Evolutionary conservation across 2,329 filamentous ascomycete genomes (phyloP).

Genomic region (Colletotrichum sublineola): DNA sequence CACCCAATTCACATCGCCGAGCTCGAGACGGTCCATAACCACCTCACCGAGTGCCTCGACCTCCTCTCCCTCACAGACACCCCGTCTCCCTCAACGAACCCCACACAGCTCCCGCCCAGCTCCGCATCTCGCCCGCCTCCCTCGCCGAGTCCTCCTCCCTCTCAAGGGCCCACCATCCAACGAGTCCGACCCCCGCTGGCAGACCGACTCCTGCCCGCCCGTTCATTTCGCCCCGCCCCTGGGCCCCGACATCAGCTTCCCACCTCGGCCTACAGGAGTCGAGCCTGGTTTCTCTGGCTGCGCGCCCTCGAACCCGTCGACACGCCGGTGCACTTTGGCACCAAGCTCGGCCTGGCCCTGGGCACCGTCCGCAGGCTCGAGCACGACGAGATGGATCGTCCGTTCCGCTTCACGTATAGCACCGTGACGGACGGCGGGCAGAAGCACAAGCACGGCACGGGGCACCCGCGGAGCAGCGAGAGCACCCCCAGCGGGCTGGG

Average conservation of each 20-base stretch:
- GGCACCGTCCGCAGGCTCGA: slow-evolving; percentile 73
- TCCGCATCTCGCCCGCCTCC: slow-evolving; percentile 68
- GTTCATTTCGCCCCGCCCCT: slow-evolving; percentile 59
- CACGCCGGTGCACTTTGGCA: slow-evolving; percentile 71
- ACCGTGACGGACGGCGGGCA: slow-evolving; percentile 45
- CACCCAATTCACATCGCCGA: slow-evolving; percentile 74
- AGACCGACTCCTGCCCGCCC: slow-evolving; percentile 57
- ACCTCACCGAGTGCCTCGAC: slow-evolving; percentile 86
- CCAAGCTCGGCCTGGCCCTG: slow-evolving; percentile 78
- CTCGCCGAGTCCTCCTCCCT: slow-evolving; percentile 65
- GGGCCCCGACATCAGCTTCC: slow-evolving; percentile 77
- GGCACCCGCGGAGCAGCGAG: slow-evolving; percentile 22
- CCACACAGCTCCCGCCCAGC: slow-evolving; percentile 67
- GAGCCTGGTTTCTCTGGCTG: slow-evolving; percentile 77
- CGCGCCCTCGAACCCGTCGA: slow-evolving; percentile 77
- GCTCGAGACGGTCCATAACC: slow-evolving; percentile 78
- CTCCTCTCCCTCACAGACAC: slow-evolving; percentile 74
- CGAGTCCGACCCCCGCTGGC: slow-evolving; percentile 59
- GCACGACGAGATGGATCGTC: slow-evolving; percentile 84
- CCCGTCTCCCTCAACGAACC: slow-evolving; percentile 70
- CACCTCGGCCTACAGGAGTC: slow-evolving; percentile 79
- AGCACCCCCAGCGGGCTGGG: slow-evolving; percentile 30
- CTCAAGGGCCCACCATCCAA: slow-evolving; percentile 67
- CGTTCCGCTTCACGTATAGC: slow-evolving; percentile 73
- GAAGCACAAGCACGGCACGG: slow-evolving; percentile 37